Evolutionary conservation across 208 protist genomes (phyloP), one percentile per base, ranked within the genome.

Genomic region (Leishmania gerbilli): DNA sequence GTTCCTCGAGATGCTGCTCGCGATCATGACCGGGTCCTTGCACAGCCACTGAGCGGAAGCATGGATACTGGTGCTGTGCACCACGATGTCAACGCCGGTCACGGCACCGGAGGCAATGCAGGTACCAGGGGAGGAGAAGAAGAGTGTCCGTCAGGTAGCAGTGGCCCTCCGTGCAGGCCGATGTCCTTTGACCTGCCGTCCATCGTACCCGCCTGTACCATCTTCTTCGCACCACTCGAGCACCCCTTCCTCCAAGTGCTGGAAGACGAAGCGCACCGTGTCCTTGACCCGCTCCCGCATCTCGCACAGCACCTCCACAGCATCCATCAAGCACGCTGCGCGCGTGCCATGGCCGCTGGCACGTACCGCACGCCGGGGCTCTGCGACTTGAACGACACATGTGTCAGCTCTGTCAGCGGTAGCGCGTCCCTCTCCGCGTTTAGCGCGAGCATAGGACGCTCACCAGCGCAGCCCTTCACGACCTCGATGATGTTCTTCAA

Each of bases 211-310:
- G 85, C 80, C 72, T 84, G 68, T 9, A 93, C 86, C 74, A 93
- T 67, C 71, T 93, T 75, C 74, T 78, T 81, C 55, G 89, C 89
- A 27, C 89, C 92, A 71, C 90, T 87, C 19, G 90, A 84, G 62
- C 75, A 74, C 51, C 88, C 83, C 83, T 82, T 96, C 89, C 84
- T 94, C 88, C 0, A 88, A 87, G 82, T 89, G 90, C 82, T 93
- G 90, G 75, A 93, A 93, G 19, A 94, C 82, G 76, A 96, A 96
- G 58, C 89, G 92, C 58, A 95, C 88, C 15, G 90, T 92, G 74
- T 89, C 90, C 40, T 84, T 74, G 76, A 93, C 89, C 77, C 83
- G 80, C 55, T 88, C 80, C 80, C 82, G 79, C 83, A 89, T 80
- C 69, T 83, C 79, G n/a, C 85, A 87, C 37, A 94, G 82, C 64